A percentile compares a stretch with the other conserved stretches of the same genome.
Evolutionary conservation across 805 yeast species (phyloP).

Genomic region (Candida rishiriensis): DNA sequence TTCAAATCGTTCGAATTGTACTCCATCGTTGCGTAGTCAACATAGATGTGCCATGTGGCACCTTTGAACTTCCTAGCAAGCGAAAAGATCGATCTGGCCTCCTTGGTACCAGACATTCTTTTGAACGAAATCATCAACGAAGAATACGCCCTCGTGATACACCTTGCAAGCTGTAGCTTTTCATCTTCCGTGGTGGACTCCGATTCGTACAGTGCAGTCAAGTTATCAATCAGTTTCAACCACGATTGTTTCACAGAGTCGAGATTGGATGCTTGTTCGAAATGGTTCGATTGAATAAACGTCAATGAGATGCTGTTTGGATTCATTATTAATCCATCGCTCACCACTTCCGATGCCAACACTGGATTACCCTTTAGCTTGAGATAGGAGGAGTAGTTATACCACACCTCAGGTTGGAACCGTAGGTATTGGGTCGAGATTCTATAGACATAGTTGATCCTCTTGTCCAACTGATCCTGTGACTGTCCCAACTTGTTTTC

Average conservation of each 20-base stretch:
- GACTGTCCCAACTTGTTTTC: constrained; percentile 61
- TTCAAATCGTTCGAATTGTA: constrained; percentile 60
- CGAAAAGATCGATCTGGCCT: constrained; percentile 69
- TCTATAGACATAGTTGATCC: constrained; percentile 69
- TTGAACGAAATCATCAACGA: constrained; percentile 69
- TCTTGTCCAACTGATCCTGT: constrained; percentile 42
- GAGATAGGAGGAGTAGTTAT: constrained; percentile 39
- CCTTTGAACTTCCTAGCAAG: constrained; percentile 59
- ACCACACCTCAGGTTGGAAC: constrained; percentile 76
- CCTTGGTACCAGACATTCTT: constrained; percentile 41
- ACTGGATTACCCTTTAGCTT: constrained; percentile 10
- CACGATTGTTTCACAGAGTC: constrained; percentile 48
- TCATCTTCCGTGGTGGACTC: constrained; percentile 11
- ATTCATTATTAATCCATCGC: constrained; percentile 55
- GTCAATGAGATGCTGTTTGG: constrained; percentile 67
- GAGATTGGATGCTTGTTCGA: constrained; percentile 53
- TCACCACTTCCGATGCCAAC: constrained; percentile 39
- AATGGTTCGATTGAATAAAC: constrained; percentile 62
- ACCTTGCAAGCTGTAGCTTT: constrained; percentile 18
- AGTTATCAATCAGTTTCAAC: constrained; percentile 43
- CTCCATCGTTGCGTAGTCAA: constrained; percentile 81
- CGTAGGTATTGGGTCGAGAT: constrained; percentile 61
- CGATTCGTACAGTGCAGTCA: constrained; percentile 36
- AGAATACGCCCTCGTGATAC: constrained; percentile 63
- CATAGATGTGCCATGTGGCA: constrained; percentile 70